Conservation (phyloP, 176 grass and related monocot genomes). For the Musa beccarii region DNA sequence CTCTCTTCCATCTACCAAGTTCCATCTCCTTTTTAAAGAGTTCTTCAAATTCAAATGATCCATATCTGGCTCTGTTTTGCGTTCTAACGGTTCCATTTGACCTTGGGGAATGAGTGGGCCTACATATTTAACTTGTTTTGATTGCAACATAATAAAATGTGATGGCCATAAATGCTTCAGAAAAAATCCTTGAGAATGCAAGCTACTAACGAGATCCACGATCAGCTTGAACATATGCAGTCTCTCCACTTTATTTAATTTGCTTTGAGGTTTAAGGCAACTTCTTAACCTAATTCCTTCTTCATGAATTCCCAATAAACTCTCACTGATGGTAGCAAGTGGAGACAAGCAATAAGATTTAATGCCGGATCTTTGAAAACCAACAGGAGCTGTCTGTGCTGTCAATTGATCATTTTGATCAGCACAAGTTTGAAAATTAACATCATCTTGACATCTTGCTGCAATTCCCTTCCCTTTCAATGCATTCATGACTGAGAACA, state of each 20-base stretch:
- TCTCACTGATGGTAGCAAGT: background rate
- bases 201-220: slow-evolving; percentile 1
- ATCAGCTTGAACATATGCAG: slow-evolving; percentile 19
- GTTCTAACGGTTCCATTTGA: background rate
- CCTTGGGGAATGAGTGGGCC: slow-evolving; percentile 1
- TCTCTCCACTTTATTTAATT: slow-evolving; percentile 3
- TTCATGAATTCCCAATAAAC: background rate
- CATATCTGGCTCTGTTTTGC: background rate
- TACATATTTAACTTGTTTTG: slow-evolving; percentile 16
- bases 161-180: slow-evolving; percentile 16
- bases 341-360: background rate
- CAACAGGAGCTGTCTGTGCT: background rate
- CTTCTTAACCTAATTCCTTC: slow-evolving; percentile 7
- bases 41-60: background rate
- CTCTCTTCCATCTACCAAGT: slow-evolving; percentile 32
- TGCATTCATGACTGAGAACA: background rate
- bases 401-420: background rate
- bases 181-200: slow-evolving; percentile 11
- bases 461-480: slow-evolving; percentile 3
- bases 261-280: slow-evolving; percentile 4
- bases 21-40: slow-evolving; percentile 35
- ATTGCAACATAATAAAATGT: slow-evolving; percentile 12
- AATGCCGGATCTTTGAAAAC: background rate
- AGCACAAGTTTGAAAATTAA: background rate
- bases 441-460: background rate